A percentile compares a stretch with the other conserved stretches of the same genome.
Evolutionary conservation across 345 rosid genomes (phyloP).

Genomic region (Gynandropsis gynandra): DNA sequence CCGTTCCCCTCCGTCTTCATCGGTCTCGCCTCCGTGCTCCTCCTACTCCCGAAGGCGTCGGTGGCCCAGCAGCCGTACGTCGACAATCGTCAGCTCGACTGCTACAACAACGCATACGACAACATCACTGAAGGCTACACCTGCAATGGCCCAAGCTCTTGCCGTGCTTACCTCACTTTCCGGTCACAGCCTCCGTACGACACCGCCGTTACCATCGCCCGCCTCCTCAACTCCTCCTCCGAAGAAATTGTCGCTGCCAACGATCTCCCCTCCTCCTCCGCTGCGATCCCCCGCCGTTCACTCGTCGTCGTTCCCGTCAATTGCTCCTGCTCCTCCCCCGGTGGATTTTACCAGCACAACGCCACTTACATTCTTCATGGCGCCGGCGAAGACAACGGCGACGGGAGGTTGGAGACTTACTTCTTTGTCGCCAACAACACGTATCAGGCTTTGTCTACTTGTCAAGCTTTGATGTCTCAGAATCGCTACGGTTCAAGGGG

Average conservation of each 20-base stretch:
- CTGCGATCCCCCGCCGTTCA: conserved; percentile 27
- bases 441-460: conserved; percentile 82
- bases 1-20: neutral
- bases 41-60: conserved; percentile 6
- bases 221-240: conserved; percentile 35
- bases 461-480: conserved; percentile 74
- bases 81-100: conserved; percentile 45
- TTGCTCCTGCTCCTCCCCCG: conserved; percentile 49
- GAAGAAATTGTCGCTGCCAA: conserved; percentile 47
- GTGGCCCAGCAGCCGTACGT: conserved; percentile 61
- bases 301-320: conserved; percentile 46
- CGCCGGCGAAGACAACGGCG: neutral
- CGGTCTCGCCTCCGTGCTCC: neutral
- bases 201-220: conserved; percentile 33
- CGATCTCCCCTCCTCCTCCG: conserved; percentile 34
- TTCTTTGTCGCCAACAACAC: conserved; percentile 59
- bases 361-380: conserved; percentile 39
- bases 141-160: conserved; percentile 47
- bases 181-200: conserved; percentile 42
- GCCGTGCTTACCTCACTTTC: conserved; percentile 74
- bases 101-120: conserved; percentile 23
- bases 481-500: conserved; percentile 30
- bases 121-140: conserved; percentile 39
- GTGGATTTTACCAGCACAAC: conserved; percentile 59
- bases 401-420: conserved; percentile 20